Evolutionary conservation across 2,329 filamentous ascomycete genomes (phyloP), one percentile per base, ranked within the genome.

Genomic region (Anthostomella pinea): DNA sequence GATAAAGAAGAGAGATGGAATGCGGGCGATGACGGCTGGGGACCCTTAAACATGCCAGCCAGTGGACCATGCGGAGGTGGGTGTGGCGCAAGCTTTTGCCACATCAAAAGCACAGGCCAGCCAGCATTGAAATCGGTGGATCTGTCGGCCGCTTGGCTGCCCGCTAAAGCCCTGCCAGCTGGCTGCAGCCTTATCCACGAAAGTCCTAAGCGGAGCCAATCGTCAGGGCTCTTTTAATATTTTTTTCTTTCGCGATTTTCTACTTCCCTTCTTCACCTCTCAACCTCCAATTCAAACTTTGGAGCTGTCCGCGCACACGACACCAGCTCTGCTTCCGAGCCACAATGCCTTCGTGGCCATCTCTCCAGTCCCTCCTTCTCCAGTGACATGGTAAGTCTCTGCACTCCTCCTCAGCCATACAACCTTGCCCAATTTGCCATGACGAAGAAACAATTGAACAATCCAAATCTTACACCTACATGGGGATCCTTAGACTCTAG

Each of bases 381-480:
- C 11, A 21, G 30, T 40, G n/a, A n/a, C n/a, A n/a, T n/a, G 6
- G 13, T 34, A 16, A 16, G 10, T 22, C 33, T 27, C 41, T 47
- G 15, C 38, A 39, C 45, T 21, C 9, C 15, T 13, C 16, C 28
- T 14, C 18, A n/a, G n/a, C n/a, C n/a, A n/a, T 10, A n/a, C 30
- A n/a, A 30, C 26, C 13, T 9, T 9, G 3, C 27, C 14, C 33
- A 30, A 39, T 43, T 60, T 66, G 59, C 65, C 48, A 50, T 69
- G 68, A 72, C 64, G 68, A 71, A 58, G 35, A 44, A 60, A 53
- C 45, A 53, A 50, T 60, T 62, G 72, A 78, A 77, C 74, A 79
- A 79, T 79, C 75, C 75, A 79, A 79, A 65, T 72, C 74, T 72
- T 73, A 79, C 74, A 62, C 56, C 54, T 59, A 59, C 64, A 69